Base-by-base conservation (phyloP, 768 basidiomycete species). In the Astraeus odoratus region DNA sequence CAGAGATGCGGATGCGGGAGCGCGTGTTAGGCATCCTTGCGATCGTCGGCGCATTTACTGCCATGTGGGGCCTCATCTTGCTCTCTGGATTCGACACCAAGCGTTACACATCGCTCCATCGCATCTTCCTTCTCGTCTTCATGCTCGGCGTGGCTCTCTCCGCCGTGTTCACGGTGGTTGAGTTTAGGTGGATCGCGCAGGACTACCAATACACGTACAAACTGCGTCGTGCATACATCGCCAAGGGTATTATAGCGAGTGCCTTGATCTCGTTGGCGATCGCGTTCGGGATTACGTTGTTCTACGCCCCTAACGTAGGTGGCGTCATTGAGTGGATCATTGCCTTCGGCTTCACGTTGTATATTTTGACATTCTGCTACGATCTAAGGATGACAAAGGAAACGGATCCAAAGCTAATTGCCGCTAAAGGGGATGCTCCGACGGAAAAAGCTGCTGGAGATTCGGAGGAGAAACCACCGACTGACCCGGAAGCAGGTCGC, bases 251-350 rank as follows among this genome's bases (percentile, higher is more conserved):
- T 16, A 78, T 87, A 36, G 81, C 78, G 1, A 46, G 61, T 24
- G 61, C 73, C 27, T 71, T 89, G 36, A 77, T 90, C 49, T 34
- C 70, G 15, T 67, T 82, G 30, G 76, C 81, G 19, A 74, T 86
- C 49, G 81, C 69, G 6, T 88, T 89, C 57, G 81, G 68, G 1
- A 61, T 77, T 13, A 57, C 75, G 8, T 56, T 83, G 2, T 80
- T 65, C 51, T 53, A 57, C 8, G 70, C 63, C 0, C 51, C 50
- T 1, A 61, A 81, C 47, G 76, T 66, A 0, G 83, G 77, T 58
- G 81, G 76, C 76, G 61, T 87, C 44, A 54, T 89, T 6, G 87
- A 90, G 60, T 90, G 86, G 86, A 56, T 61, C 0, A 84, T 90
- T 39, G 73, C 75, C 3, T 80, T 88, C 43, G 77, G 83, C 7